Percentiles rank a stretch among this genome's conserved stretches.
Conservation (phyloP, 495 filamentous ascomycete species). For the Lophiotrema nucula region DNA sequence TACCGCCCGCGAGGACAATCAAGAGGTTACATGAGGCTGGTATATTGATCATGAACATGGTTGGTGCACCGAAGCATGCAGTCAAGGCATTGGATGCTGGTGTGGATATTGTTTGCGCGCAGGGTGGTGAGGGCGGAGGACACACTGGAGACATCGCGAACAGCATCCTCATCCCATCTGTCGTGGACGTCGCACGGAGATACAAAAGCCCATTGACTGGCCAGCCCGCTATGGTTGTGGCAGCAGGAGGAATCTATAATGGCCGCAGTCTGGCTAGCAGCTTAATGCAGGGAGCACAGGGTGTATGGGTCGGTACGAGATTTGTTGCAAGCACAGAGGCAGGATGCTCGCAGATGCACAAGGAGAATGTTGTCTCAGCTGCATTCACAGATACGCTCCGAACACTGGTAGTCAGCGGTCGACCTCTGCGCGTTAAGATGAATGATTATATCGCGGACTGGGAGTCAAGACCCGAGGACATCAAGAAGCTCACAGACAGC, state of each 20-base stretch:
- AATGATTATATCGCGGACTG: slow-evolving; percentile 80
- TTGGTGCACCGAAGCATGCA: slow-evolving; percentile 85
- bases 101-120: slow-evolving; percentile 75
- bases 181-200: slow-evolving; percentile 45
- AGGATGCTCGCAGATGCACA: slow-evolving; percentile 73
- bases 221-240: slow-evolving; percentile 44
- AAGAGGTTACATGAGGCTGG: slow-evolving; percentile 70
- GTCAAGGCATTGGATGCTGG: slow-evolving; percentile 76
- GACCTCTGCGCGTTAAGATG: slow-evolving; percentile 73
- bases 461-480: slow-evolving; percentile 69
- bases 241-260: slow-evolving; percentile 45
- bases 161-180: slow-evolving; percentile 45
- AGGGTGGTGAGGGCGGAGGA: slow-evolving; percentile 46
- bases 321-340: slow-evolving; percentile 80
- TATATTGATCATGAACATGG: slow-evolving; percentile 91
- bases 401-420: slow-evolving; percentile 74
- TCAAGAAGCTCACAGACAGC: slow-evolving; percentile 65
- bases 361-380: slow-evolving; percentile 74
- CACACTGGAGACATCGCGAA: slow-evolving; percentile 47
- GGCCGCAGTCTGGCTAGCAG: slow-evolving; percentile 43
- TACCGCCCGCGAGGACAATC: slow-evolving; percentile 68
- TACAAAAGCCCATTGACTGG: slow-evolving; percentile 47
- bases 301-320: slow-evolving; percentile 63
- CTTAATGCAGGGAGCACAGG: slow-evolving; percentile 45
- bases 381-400: slow-evolving; percentile 70